phyloP scores from a whole-genome alignment of 2,329 filamentous ascomycete species.

The Arthrobotrys conoides region DNA sequence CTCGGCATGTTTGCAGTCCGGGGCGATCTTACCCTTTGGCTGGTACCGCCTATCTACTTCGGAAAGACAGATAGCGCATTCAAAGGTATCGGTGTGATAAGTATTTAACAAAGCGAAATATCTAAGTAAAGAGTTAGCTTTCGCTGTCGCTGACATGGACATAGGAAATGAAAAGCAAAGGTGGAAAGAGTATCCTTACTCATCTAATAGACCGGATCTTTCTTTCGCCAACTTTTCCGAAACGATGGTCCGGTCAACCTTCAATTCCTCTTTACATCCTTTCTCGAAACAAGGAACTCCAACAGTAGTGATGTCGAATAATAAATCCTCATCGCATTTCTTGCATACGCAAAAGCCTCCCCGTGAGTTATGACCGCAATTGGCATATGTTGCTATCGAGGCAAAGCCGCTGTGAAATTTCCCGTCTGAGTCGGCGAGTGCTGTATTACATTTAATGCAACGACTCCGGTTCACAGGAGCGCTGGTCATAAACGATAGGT shows the following conservation, averaged over 20 bases:
- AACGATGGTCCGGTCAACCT: conserved; percentile 38
- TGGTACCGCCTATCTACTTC: conserved; percentile 51
- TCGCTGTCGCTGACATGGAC: no score
- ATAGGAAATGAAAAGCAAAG: background rate
- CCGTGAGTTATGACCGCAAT: conserved; percentile 36
- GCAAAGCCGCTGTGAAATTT: conserved; percentile 48
- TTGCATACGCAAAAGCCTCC: conserved; percentile 49
- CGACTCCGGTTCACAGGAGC: conserved; percentile 33
- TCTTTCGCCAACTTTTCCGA: conserved; percentile 44
- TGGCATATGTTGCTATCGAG: conserved; percentile 30
- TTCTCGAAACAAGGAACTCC: conserved; percentile 45
- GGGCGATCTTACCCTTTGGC: conserved; percentile 49
- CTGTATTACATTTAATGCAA: conserved; percentile 48
- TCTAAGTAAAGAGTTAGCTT: background rate
- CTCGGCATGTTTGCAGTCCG: conserved; percentile 46
- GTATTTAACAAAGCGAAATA: conserved; percentile 46
- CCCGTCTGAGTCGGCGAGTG: conserved; percentile 49
- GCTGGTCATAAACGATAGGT: conserved; percentile 54
- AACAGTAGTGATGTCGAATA: conserved; percentile 53
- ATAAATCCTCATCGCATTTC: conserved; percentile 50
- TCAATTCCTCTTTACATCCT: conserved; percentile 54
- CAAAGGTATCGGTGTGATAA: conserved; percentile 48
- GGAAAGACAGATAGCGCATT: conserved; percentile 46
- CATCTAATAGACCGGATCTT: conserved; percentile 33
- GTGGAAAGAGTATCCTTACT: conserved; percentile 17